Evolutionary conservation across 768 basidiomycete species (phyloP), one percentile per base, ranked within the genome.

Genomic region (Xanthoconium purpureum): DNA sequence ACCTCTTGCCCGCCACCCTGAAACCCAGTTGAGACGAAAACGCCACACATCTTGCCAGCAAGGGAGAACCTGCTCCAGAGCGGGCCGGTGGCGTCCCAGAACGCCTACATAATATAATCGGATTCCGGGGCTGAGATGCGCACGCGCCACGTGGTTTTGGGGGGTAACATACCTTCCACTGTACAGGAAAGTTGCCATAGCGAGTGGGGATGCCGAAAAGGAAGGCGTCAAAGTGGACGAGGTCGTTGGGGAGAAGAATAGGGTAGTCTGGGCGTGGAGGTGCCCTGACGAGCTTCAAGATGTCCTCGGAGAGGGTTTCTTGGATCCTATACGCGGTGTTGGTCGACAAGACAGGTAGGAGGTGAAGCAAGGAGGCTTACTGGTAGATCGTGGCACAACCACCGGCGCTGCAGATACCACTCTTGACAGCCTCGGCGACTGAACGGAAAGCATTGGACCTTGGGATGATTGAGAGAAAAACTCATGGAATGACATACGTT

Each of bases 291-390:
- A 81, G 80, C 51, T 71, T 71, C 55, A 94, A 76, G 52, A 94
- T 70, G 29, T 91, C 89, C 17, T 80, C 71, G 3, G 87, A 72
- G 54, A 96, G 86, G 17, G 91, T 96, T 74, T 96, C 94, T 55
- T 88, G 75, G 60, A 95, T 82, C 69, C 89, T 91, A 30, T 12
- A 24, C 5, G 9, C 1, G 8, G 32, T 5, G 14, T 60, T 12
- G 39, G 49, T 52, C 14, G 9, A 36, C 14, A 11, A 36, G 5
- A 43, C 14, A 7, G 28, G 20, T 15, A 2, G 1, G 15, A 20
- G 39, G 6, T 18, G n/a, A 11, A 6, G n/a, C 24, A 13, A 2
- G 46, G 6, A 50, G 0, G 61, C 79, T 51, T 37, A 80, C 78
- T 81, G 80, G 67, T 72, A 80, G 57, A 80, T 81, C 35, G 72